Evolutionary conservation across 371 early-diverging fungal genomes (phyloP), one percentile per base, ranked within the genome.

Genomic region (Circinella umbellata): DNA sequence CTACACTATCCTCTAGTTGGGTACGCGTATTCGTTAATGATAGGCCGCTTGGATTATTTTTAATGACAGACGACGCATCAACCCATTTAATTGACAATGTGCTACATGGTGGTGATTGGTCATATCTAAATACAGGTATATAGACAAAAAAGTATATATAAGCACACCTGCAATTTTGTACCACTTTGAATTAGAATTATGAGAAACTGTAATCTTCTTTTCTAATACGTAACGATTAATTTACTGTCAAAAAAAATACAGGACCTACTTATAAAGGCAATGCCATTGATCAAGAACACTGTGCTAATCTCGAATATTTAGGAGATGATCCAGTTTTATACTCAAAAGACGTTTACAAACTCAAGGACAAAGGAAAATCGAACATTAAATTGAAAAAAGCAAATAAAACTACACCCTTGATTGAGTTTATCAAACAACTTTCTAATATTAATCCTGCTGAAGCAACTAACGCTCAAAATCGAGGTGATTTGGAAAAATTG

Each of bases 11-110:
- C 63, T 81, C 80, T 46, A 75, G 73, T 17, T 88, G 76, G 69
- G 86, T 78, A n/a, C 86, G 88, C 70, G 76, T 88, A 17, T 83
- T 73, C 60, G 74, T 86, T 59, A 88, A 88, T 70, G 80, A 79
- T 62, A 76, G 76, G 38, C 73, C 85, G 13, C 81, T 77, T 51
- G 88, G 88, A 61, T 66, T 88, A 2, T 88, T 71, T 66, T 55
- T 85, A 38, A 75, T 88, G 84, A 84, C 81, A 63, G 88, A 88
- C 64, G 88, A 88, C 63, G 74, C 80, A 39, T 80, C 85, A 17
- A 82, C 76, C 68, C 81, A 82, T 36, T 83, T 83, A 66, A 66
- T 78, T 51, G 81, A 86, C 68, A 73, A 76, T 61, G 73, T 77
- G 27, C 48, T 88, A 13, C 76, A 70, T 62, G 74, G 72, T 48